A percentile compares a stretch with the other conserved stretches of the same genome.
Evolutionary conservation across 1,284 basidiomycete genomes (phyloP).

Genomic region (Wallemia ichthyophaga): DNA sequence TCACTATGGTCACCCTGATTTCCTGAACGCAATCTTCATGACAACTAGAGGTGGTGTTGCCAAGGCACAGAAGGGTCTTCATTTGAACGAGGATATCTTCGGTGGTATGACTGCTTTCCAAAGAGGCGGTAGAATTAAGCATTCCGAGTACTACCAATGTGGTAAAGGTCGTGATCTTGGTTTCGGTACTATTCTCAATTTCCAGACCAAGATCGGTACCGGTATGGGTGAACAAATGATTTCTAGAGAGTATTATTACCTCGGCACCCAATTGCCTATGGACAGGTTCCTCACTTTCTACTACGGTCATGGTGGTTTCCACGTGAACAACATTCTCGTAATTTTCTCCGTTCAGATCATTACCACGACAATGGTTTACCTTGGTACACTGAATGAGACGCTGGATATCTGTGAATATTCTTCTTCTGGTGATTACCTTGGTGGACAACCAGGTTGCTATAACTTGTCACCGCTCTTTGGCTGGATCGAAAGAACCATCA

Average conservation of each 20-base stretch:
- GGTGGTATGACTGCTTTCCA: slow-evolving; percentile 97
- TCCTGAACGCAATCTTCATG: slow-evolving; percentile 95
- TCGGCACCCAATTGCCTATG: slow-evolving; percentile 92
- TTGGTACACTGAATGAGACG: slow-evolving; percentile 61
- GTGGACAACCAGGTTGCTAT: slow-evolving; percentile 59
- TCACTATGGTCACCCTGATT: slow-evolving; percentile 96
- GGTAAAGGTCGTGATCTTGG: slow-evolving; percentile 97
- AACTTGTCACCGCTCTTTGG: slow-evolving; percentile 60
- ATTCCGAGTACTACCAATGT: slow-evolving; percentile 95
- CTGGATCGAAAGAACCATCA: slow-evolving; percentile 81
- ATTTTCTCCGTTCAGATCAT: slow-evolving; percentile 82
- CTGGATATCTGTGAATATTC: slow-evolving; percentile 50
- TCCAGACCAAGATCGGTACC: slow-evolving; percentile 97
- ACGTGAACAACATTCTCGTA: slow-evolving; percentile 97
- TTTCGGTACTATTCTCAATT: slow-evolving; percentile 95
- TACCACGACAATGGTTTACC: slow-evolving; percentile 42
- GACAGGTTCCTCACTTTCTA: slow-evolving; percentile 99
- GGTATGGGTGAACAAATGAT: slow-evolving; percentile 99
- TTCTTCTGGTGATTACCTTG: slow-evolving; percentile 32
- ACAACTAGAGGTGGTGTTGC: slow-evolving; percentile 91
- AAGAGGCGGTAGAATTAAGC: slow-evolving; percentile 89
- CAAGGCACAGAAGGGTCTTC: slow-evolving; percentile 93
- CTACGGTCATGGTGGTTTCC: slow-evolving; percentile 98
- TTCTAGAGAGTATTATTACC: slow-evolving; percentile 93
- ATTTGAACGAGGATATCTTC: slow-evolving; percentile 97